A percentile compares a stretch with the other conserved stretches of the same genome.
Conservation (phyloP, 306 rosid genomes). For the Trifolium pratense region DNA sequence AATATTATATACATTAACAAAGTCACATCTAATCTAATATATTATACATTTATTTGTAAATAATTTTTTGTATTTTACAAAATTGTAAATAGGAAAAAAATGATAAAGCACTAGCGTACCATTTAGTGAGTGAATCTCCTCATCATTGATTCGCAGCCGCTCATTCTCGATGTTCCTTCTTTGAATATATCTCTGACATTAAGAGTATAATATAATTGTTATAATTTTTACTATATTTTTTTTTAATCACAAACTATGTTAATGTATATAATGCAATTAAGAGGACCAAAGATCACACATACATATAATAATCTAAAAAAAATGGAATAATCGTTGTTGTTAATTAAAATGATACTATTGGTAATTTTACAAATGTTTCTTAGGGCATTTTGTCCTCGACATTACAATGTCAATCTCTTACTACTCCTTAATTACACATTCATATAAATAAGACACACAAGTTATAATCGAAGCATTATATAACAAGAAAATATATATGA, state of each 20-base stretch:
- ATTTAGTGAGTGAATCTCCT: background rate
- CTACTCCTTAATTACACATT: no score
- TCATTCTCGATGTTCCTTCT: background rate
- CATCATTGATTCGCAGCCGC: background rate
- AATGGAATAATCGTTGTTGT: no score
- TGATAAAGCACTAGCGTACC: background rate
- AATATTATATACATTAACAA: no score
- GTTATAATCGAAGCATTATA: background rate
- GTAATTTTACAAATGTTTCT: no score
- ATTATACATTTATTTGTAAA: background rate
- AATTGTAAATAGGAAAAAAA: background rate
- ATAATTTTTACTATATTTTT: background rate
- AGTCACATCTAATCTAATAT: background rate
- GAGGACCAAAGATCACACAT: background rate
- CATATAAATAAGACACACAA: no score
- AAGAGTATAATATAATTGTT: background rate
- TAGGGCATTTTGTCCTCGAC: no score
- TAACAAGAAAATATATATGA: background rate
- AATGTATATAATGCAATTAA: no score
- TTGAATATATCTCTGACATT: background rate
- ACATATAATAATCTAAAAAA: background rate
- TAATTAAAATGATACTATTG: no score
- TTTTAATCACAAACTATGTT: background rate
- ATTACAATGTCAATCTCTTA: no score
- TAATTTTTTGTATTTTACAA: no score